These are phyloP conservation scores for Lodderomyces beijingensis DNA, from an alignment of 1,139 yeast genomes.

Conservation along the genomic window DNA sequence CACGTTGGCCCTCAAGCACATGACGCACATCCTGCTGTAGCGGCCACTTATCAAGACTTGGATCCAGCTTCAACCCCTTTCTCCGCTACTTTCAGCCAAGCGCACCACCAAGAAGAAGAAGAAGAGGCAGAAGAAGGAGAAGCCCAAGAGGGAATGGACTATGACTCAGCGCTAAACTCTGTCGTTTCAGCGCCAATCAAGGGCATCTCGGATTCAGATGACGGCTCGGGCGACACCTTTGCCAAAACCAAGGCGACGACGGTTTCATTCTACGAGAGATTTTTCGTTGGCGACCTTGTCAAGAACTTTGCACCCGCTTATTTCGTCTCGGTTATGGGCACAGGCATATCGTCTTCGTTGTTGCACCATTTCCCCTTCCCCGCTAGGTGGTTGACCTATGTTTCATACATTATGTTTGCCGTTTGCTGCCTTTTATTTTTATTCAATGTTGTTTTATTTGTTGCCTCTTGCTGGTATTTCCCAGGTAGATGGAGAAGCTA, in stretches of 20 bases:
- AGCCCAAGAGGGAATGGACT: constrained; percentile 10
- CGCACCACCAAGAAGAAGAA: too few species aligned
- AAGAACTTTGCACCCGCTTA: constrained; percentile 50
- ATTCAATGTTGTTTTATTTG: constrained; percentile 15
- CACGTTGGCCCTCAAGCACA: too few species aligned
- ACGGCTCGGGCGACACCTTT: constrained; percentile 1
- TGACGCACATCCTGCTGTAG: too few species aligned
- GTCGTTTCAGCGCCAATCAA: constrained; percentile 3
- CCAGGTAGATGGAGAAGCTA: constrained; percentile 31
- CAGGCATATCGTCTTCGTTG: constrained; percentile 64
- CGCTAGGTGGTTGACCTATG: constrained; percentile 53
- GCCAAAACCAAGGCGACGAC: neutral
- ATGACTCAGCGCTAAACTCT: constrained; percentile 9
- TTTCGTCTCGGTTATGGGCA: constrained; percentile 81
- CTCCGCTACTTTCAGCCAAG: too few species aligned
- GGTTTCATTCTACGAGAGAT: constrained; percentile 7
- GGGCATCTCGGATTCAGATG: constrained; percentile 1
- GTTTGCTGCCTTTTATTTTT: constrained; percentile 50
- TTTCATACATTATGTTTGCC: constrained; percentile 55
- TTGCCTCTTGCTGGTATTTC: constrained; percentile 26
- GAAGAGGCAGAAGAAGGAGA: too few species aligned
- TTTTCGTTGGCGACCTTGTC: constrained; percentile 17
- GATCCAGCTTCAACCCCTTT: too few species aligned
- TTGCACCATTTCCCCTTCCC: constrained; percentile 63
- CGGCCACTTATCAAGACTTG: too few species aligned